phyloP scores from a whole-genome alignment of 495 filamentous ascomycete species.

The Tetracladium setigerum region DNA sequence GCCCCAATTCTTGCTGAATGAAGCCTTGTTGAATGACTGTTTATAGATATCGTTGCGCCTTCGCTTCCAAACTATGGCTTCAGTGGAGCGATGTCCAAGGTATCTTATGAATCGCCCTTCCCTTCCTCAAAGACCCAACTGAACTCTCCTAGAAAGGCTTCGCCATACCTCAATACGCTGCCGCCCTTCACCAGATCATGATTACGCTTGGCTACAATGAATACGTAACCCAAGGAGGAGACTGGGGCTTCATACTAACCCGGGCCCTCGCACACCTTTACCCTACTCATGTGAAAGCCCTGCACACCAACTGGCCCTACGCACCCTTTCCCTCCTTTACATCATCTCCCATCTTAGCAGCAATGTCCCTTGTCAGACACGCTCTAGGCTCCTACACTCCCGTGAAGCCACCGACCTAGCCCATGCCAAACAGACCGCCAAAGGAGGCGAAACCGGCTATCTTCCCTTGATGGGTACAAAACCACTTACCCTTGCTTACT shows the following conservation, averaged over 20 bases:
- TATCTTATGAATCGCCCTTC: conserved; percentile 2
- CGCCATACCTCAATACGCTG: conserved; percentile 51
- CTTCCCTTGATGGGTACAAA: conserved; percentile 21
- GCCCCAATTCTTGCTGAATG: conserved; percentile 15
- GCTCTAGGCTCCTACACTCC: not conserved
- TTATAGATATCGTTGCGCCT: conserved; percentile 49
- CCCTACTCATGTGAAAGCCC: conserved; percentile 47
- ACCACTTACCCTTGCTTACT: conserved; percentile 55
- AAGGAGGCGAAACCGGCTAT: conserved; percentile 4
- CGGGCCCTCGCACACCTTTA: conserved; percentile 49
- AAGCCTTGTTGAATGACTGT: no score
- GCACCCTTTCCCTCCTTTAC: not conserved
- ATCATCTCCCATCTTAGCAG: not conserved
- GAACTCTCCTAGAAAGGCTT: conserved; percentile 39
- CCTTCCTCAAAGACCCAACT: conserved; percentile 35
- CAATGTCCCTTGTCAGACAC: not conserved
- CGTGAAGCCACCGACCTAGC: not conserved
- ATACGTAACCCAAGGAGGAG: conserved; percentile 63
- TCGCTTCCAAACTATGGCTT: conserved; percentile 67
- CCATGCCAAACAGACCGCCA: not conserved
- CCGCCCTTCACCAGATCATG: conserved; percentile 58
- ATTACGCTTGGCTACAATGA: conserved; percentile 53
- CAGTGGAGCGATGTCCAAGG: conserved; percentile 20
- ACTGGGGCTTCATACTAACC: conserved; percentile 60
- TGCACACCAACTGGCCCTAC: conserved; percentile 34